Evolutionary conservation across 176 grass and related monocot species (phyloP).

Genomic region (sorghum (Sorghum bicolor)): DNA sequence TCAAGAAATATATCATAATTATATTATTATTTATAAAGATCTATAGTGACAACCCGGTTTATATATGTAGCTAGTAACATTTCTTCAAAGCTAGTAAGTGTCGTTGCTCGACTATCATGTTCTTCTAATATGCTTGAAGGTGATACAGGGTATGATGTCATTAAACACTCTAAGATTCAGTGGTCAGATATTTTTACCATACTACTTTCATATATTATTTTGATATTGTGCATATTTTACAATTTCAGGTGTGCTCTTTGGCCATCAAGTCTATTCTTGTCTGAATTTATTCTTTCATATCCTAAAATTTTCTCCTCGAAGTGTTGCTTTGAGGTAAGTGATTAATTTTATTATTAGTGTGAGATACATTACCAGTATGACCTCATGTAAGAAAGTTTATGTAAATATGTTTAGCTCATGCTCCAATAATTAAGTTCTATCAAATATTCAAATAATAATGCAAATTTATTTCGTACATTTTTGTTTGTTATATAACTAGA

Average conservation of each 20-base stretch:
- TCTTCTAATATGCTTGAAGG: slow-evolving; percentile 97
- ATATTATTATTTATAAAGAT: slow-evolving; percentile 10
- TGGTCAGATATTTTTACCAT: slow-evolving; percentile 9
- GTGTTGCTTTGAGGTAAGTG: slow-evolving; percentile 71
- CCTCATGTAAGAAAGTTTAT: not conserved
- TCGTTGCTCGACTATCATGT: slow-evolving; percentile 60
- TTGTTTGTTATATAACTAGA: not conserved
- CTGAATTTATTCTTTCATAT: slow-evolving; percentile 81
- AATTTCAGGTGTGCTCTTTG: slow-evolving; percentile 81
- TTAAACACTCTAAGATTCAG: not conserved
- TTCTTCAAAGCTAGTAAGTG: slow-evolving; percentile 30
- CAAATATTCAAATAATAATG: slow-evolving; percentile 13
- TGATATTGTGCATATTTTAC: slow-evolving; percentile 18
- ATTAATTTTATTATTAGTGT: slow-evolving; percentile 22
- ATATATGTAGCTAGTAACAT: slow-evolving; percentile 34
- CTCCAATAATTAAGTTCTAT: not conserved
- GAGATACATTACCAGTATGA: not conserved
- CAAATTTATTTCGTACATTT: not conserved
- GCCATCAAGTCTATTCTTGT: slow-evolving; percentile 89
- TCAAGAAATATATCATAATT: not conserved
- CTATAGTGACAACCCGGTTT: not conserved
- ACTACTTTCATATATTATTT: slow-evolving; percentile 1
- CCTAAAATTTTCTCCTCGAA: slow-evolving; percentile 58
- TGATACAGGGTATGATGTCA: slow-evolving; percentile 79
- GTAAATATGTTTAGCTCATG: not conserved